These are phyloP conservation scores for Glonium stellatum DNA, from an alignment of 495 filamentous ascomycete species.

Conservation along the genomic window DNA sequence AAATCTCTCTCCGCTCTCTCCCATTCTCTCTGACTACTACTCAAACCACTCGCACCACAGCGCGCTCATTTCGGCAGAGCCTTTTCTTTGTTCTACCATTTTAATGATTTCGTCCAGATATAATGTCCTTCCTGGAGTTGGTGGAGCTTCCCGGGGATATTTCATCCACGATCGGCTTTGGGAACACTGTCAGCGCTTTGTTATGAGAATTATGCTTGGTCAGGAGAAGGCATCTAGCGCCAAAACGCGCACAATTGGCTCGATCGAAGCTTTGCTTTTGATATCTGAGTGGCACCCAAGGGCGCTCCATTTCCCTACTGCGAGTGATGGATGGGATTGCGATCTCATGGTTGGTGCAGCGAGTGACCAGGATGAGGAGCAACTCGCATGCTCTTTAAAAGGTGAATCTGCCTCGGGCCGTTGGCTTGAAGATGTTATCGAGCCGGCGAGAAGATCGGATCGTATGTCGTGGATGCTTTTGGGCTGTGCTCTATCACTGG, in stretches of 20 bases:
- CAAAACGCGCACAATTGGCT: constrained; percentile 42
- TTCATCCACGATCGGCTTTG: constrained; percentile 51
- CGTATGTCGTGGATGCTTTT: constrained; percentile 53
- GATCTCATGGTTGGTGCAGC: constrained; percentile 24
- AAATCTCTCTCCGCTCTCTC: constrained; percentile 48
- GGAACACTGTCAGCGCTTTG: constrained; percentile 48
- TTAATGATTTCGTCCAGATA: constrained; percentile 47
- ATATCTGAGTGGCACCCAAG: constrained; percentile 54
- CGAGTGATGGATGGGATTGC: constrained; percentile 37
- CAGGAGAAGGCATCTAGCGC: constrained; percentile 41
- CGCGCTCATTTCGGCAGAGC: constrained; percentile 43
- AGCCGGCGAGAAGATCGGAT: constrained; percentile 47
- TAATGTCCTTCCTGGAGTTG: constrained; percentile 45
- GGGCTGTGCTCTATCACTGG: constrained; percentile 46
- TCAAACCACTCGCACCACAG: constrained; percentile 41
- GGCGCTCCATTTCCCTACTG: constrained; percentile 48
- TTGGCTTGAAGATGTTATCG: constrained; percentile 38
- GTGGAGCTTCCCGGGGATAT: constrained; percentile 47
- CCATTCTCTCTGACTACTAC: constrained; percentile 48
- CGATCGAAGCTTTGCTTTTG: constrained; percentile 45
- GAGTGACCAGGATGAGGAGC: constrained; percentile 12
- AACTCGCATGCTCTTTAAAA: constrained; percentile 9
- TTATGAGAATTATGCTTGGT: constrained; percentile 46
- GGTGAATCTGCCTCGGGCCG: constrained; percentile 20
- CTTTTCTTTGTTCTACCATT: constrained; percentile 46